Base-by-base conservation (phyloP, 1,284 basidiomycete genomes). In the Rhodotorula sp. region DNA sequence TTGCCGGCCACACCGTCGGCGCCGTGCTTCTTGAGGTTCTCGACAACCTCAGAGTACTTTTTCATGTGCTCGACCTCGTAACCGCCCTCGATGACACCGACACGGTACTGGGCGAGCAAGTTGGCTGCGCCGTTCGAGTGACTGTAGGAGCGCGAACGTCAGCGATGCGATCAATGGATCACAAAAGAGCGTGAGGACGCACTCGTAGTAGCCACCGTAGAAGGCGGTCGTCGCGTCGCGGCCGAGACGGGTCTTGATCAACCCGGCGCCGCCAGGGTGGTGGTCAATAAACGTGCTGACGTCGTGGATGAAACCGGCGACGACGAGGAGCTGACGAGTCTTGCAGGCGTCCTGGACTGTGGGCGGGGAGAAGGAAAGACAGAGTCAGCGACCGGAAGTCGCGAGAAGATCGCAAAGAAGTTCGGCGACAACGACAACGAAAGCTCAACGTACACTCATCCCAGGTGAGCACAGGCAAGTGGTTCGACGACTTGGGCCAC, bases 261-360 rank as follows among this genome's bases (percentile, higher is more conserved):
- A 78, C 62, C 83, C 80, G 52, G 83, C 83, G 26, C 92, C 92
- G 47, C 92, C 93, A 24, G 93, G 93, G 80, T 96, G 93, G 76
- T 94, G 90, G 64, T 94, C 89, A 68, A 90, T 85, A 81, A 95
- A 95, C n/a, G 85, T 82, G 1, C 87, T 84, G 62, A 92, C 88
- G 74, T 95, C 93, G 79, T 95, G 92, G 71, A 96, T 94, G 84
- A 92, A 94, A 24, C 92, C 92, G 57, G 89, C 88, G 72, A 95
- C 83, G 71, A 92, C 87, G 65, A 94, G 85, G 57, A 94, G 83
- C 26, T 90, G 87, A 11, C 92, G 87, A 71, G 86, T 88, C 79
- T 86, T 82, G 46, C 89, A 82, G 79, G 92, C 91, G 69, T 88
- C 85, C 79, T 88, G 86, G 85, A 88, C 88, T 89, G 70, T 31